Base-by-base conservation (phyloP, 768 basidiomycete genomes). In the Hericium rajendrae region DNA sequence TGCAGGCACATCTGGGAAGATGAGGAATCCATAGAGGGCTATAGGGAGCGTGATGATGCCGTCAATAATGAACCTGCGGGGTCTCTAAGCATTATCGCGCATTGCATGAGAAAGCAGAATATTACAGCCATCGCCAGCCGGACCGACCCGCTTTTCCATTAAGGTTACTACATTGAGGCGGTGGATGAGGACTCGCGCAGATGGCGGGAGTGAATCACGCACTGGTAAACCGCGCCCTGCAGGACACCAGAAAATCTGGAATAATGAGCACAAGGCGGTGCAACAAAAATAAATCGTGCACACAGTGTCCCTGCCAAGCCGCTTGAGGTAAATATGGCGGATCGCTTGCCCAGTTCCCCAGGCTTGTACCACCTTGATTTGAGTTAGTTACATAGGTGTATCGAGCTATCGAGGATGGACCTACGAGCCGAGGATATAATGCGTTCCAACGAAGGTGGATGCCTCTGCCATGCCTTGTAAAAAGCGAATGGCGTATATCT, bases 381-480 rank as follows among this genome's bases (percentile, higher is more conserved):
- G 49, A 54, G 15, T 41, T 59, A 38, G 56, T 53, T 57, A 40
- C 4, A 51, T 18, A 24, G 48, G 18, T 51, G 18, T 32, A 38
- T 20, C 22, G n/a, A 11, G 8, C 13, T 18, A 11, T 50, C 4
- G 48, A 20, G 39, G 24, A 20, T 8, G 53, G 1, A 76, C 82
- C 57, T 64, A 86, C 85, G 83, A 83, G 60, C 86, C 85, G 16
- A 88, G 79, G 60, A 87, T 73, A 64, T 85, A 85, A 61, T 85
- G 85, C 15, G 84, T 82, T 38, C 87, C 87, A 26, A 84, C 84
- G 67, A 89, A 90, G 1, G 86, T 89, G 8, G 85, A 86, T 0
- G 85, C 79, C 68, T 89, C 87, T 6, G 82, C 79, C 57, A 87
- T 73, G 22, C 84, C 88, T 68, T 86, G 85, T 55, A 88, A 77